Base-by-base conservation (phyloP, 768 basidiomycete species). In the Hydnomerulius pinastri region DNA sequence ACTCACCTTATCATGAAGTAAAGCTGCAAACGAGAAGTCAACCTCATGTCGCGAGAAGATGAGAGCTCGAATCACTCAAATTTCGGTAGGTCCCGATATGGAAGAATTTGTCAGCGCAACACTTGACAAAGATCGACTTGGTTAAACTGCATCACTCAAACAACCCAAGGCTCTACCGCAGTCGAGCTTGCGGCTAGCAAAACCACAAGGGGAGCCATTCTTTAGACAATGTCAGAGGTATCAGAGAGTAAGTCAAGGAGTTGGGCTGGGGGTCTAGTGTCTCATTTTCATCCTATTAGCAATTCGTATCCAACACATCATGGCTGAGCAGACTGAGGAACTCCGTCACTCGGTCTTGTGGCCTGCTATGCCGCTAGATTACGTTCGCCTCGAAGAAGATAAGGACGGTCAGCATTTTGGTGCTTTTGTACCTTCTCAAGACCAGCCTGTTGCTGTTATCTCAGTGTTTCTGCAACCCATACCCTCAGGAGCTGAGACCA, bases 271-370 rank as follows among this genome's bases (percentile, higher is more conserved):
- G 21, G 21, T 25, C 48, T 24, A 5, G 13, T 11, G 18, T n/a
- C 18, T 45, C 11, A 40, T 32, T 35, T 44, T 33, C 50, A 28
- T 35, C 24, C 53, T 41, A 54, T 45, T 38, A 58, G 62, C 41
- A 23, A 20, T 61, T 50, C 38, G 25, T 17, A 62, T 73, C 56
- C 52, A 46, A 6, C 61, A 53, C 43, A 77, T 82, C 59, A 54
- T 63, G 24, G 68, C 69, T 13, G 66, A 73, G 32, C 63, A 77
- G 40, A 83, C 83, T 0, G 59, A 81, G 38, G 58, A 68, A 6
- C 73, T 84, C 32, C 77, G 82, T 33, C 82, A 82, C 62, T 70
- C 72, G 21, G 79, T 86, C 4, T 71, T 85, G 20, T 85, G 82
- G 81, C 79, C 82, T 8, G 61, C 76, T 54, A 72, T 72, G 56